phyloP scores from a whole-genome alignment of 1,284 basidiomycete genomes.

The Pyrrhoderma noxium region DNA sequence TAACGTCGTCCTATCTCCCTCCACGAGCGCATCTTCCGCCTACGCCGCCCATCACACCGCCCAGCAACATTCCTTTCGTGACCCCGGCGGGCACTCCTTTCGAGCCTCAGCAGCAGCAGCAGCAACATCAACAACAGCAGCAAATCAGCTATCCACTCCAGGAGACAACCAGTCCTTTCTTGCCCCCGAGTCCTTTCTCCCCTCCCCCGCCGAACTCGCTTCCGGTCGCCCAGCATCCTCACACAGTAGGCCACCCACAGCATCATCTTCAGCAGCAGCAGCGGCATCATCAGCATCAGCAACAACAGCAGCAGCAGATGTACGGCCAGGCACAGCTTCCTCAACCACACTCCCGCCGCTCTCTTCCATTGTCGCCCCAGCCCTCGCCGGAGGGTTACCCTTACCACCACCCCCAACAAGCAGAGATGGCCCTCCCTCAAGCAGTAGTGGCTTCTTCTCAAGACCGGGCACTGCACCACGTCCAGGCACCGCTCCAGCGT shows the following conservation, averaged over 20 bases:
- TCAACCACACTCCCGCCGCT: slow-evolving; percentile 57
- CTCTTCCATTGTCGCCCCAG: slow-evolving; percentile 63
- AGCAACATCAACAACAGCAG: slow-evolving; percentile 27
- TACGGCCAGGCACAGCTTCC: slow-evolving; percentile 19
- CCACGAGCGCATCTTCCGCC: slow-evolving; percentile 16
- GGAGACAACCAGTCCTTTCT: slow-evolving; percentile 53
- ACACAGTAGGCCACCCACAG: slow-evolving; percentile 36
- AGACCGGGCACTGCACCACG: slow-evolving; percentile 43
- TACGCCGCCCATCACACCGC: slow-evolving; percentile 22
- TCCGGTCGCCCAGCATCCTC: slow-evolving; percentile 38
- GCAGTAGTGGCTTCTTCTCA: slow-evolving; percentile 24
- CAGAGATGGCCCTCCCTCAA: slow-evolving; percentile 40
- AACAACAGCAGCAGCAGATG: slow-evolving; percentile 25
- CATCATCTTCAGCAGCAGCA: slow-evolving; percentile 1
- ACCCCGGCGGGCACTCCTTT: slow-evolving; percentile 63
- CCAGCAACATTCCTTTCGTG: slow-evolving; percentile 60
- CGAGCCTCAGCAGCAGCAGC: slow-evolving; percentile 36
- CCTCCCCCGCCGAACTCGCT: slow-evolving; percentile 30
- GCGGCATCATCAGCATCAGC: slow-evolving; percentile 11
- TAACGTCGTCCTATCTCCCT: slow-evolving; percentile 6
- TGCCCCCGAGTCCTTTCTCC: slow-evolving; percentile 42
- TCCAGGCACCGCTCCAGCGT: slow-evolving; percentile 57
- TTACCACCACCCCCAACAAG: slow-evolving; percentile 12
- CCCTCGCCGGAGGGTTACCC: slow-evolving; percentile 34
- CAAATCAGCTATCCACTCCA: too few relatives aligned